phyloP scores from a whole-genome alignment of 163 green algal species.

The Chlorella variabilis region DNA sequence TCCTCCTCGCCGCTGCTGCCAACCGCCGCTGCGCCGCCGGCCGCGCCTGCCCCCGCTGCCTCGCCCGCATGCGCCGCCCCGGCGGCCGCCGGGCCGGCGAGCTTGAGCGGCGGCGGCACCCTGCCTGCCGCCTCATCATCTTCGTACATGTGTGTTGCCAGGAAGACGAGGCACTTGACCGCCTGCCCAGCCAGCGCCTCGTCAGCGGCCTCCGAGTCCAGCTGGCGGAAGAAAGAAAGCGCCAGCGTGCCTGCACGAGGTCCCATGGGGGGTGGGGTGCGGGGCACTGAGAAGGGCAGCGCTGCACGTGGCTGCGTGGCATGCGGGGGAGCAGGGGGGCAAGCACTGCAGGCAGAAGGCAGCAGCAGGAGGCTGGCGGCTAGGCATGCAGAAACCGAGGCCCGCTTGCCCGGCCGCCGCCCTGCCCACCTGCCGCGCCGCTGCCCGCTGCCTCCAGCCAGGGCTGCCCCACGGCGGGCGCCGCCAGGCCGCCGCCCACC shows the following conservation, averaged over 20 bases:
- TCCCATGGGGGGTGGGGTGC: too few relatives aligned
- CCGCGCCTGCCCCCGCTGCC: not conserved
- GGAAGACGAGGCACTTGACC: constrained; percentile 83
- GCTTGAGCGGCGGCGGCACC: constrained; percentile 22
- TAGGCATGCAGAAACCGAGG: too few relatives aligned
- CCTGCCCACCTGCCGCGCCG: constrained; percentile 5
- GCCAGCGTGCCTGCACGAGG: constrained; percentile 37
- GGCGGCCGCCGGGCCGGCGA: not conserved
- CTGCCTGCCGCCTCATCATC: constrained; percentile 44
- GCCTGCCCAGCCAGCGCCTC: constrained; percentile 74
- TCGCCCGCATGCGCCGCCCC: constrained; percentile 33
- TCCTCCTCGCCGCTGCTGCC: constrained; percentile 13
- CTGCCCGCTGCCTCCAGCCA: constrained; percentile 1
- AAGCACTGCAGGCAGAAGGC: too few relatives aligned
- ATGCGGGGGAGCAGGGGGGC: too few relatives aligned
- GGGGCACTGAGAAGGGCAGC: not conserved
- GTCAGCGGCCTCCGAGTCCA: constrained; percentile 76
- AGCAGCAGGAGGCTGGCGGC: too few relatives aligned
- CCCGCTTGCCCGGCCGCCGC: too few relatives aligned
- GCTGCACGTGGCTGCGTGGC: too few relatives aligned
- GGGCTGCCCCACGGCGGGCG: constrained; percentile 35
- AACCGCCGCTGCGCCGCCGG: not conserved
- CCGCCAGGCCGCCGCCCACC: constrained; percentile 69
- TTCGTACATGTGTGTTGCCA: constrained; percentile 59
- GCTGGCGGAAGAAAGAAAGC: constrained; percentile 65